phyloP scores from a whole-genome alignment of 495 filamentous ascomycete species.

The Neurospora sp. region DNA sequence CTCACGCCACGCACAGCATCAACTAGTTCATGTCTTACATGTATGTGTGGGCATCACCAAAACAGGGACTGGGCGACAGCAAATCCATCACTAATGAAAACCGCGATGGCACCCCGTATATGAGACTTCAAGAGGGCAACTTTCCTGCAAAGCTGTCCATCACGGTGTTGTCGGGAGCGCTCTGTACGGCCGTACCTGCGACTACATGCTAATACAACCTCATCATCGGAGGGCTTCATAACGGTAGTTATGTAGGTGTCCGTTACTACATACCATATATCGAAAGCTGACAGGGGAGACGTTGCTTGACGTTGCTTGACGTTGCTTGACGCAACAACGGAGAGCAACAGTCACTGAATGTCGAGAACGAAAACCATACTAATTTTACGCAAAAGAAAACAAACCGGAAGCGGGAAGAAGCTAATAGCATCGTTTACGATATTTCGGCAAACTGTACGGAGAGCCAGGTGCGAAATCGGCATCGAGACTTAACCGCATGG shows the following conservation, averaged over 20 bases:
- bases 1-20: not conserved
- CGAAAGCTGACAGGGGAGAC: not conserved
- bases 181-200: not conserved
- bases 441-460: not conserved
- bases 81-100: not conserved
- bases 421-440: not conserved
- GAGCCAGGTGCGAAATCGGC: slow-evolving; percentile 1
- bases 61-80: not conserved
- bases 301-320: not conserved
- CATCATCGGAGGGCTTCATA: not conserved
- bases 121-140: not conserved
- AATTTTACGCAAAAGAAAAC: slow-evolving; percentile 1
- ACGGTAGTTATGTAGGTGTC: not conserved
- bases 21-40: not conserved
- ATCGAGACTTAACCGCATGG: not conserved
- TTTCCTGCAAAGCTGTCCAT: not conserved
- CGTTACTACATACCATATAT: not conserved
- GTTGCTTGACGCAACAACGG: not conserved
- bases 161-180: not conserved
- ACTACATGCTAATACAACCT: not conserved
- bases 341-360: not conserved
- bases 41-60: not conserved
- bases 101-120: not conserved
- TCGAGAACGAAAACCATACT: not conserved
- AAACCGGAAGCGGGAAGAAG: slow-evolving; percentile 8